Evolutionary conservation across 169 alveolate genomes (phyloP).

Genomic region (Plasmodium billcollinsi): DNA sequence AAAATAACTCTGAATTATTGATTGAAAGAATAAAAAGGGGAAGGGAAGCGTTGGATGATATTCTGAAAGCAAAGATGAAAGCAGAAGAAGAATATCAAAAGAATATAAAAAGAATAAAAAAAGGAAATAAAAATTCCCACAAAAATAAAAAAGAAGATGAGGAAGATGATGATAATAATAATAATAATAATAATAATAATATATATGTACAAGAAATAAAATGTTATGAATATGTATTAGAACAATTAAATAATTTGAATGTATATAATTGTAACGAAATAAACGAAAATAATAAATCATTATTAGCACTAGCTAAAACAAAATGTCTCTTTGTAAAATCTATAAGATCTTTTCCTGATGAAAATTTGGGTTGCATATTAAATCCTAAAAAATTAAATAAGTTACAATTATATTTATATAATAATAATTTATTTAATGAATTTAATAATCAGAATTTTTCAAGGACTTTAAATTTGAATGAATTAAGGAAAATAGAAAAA

Average conservation of each 20-base stretch:
- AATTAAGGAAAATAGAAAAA: slow-evolving; percentile 69
- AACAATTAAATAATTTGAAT: slow-evolving; percentile 82
- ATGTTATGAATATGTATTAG: slow-evolving; percentile 84
- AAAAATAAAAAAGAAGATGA: slow-evolving; percentile 2
- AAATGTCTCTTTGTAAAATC: slow-evolving; percentile 86
- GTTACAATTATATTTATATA: slow-evolving; percentile 73
- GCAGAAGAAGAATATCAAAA: slow-evolving; percentile 67
- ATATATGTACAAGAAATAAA: slow-evolving; percentile 79
- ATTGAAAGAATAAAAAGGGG: slow-evolving; percentile 72
- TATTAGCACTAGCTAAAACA: slow-evolving; percentile 87
- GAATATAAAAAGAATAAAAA: slow-evolving; percentile 8
- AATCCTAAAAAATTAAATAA: slow-evolving; percentile 77
- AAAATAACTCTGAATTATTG: slow-evolving; percentile 35
- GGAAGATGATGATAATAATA: slow-evolving; percentile 5
- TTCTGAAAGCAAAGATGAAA: slow-evolving; percentile 61
- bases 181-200: slow-evolving; percentile 2
- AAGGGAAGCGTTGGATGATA: slow-evolving; percentile 61
- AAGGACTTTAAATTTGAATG: slow-evolving; percentile 47
- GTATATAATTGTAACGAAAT: slow-evolving; percentile 82
- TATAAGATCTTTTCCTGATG: slow-evolving; percentile 82
- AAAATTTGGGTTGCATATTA: slow-evolving; percentile 83
- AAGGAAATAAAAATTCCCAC: background rate
- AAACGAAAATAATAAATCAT: slow-evolving; percentile 85
- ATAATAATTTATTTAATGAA: slow-evolving; percentile 62
- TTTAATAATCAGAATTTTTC: slow-evolving; percentile 44